Conservation (phyloP, 108 stramenopile genomes). For the Cyclotella sp. region DNA sequence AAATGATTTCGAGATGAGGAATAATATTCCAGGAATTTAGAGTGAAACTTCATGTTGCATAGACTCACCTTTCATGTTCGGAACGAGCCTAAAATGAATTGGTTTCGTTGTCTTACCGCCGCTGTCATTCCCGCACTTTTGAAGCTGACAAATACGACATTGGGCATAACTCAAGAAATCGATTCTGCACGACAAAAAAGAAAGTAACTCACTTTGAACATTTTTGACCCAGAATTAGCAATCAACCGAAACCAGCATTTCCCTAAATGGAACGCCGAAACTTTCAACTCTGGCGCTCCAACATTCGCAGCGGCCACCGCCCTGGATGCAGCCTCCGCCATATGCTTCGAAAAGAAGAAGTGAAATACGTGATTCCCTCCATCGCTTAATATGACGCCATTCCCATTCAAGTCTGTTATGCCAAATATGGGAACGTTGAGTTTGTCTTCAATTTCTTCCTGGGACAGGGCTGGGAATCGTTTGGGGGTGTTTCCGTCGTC, state of each 20-base stretch:
- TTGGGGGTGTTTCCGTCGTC: constrained; percentile 34
- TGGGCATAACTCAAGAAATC: background rate
- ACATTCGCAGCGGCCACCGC: constrained; percentile 40
- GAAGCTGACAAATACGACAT: constrained; percentile 5
- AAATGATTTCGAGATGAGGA: background rate
- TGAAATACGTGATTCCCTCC: constrained; percentile 46
- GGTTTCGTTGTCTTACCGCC: constrained; percentile 25
- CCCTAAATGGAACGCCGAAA: constrained; percentile 52
- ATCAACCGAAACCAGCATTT: constrained; percentile 55
- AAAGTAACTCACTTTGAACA: constrained; percentile 17
- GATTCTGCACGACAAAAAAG: background rate
- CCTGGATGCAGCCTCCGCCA: constrained; percentile 42
- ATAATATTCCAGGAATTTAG: background rate
- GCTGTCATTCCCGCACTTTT: constrained; percentile 31
- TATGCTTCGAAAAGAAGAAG: constrained; percentile 53
- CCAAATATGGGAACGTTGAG: constrained; percentile 54
- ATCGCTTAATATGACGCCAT: constrained; percentile 49
- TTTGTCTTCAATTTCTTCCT: constrained; percentile 55
- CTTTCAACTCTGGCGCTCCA: constrained; percentile 41
- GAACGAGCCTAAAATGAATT: constrained; percentile 50
- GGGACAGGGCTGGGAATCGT: constrained; percentile 49
- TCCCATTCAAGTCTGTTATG: constrained; percentile 50
- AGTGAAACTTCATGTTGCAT: background rate
- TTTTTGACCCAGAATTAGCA: constrained; percentile 12
- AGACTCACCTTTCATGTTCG: constrained; percentile 41